phyloP scores from a whole-genome alignment of 2,329 filamentous ascomycete species.

The Fusarium algeriense region DNA sequence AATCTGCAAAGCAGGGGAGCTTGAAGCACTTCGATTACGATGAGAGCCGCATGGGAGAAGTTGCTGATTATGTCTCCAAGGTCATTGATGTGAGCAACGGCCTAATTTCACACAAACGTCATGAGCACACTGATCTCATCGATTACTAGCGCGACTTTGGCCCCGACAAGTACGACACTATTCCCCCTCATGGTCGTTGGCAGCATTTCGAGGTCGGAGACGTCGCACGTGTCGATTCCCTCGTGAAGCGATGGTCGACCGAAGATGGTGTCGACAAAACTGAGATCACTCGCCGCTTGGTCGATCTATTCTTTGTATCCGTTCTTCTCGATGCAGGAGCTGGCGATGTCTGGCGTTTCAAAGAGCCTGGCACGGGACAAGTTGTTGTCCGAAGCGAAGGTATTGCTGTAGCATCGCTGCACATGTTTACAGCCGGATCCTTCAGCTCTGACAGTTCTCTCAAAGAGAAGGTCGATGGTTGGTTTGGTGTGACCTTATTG shows the following conservation, averaged over 20 bases:
- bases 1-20: slow-evolving; percentile 53
- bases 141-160: slow-evolving; percentile 62
- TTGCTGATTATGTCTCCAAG: slow-evolving; percentile 57
- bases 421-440: slow-evolving; percentile 61
- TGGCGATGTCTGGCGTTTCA: slow-evolving; percentile 62
- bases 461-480: slow-evolving; percentile 53
- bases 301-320: slow-evolving; percentile 72
- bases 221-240: slow-evolving; percentile 60
- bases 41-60: slow-evolving; percentile 52
- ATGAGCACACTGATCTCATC: rapidly evolving
- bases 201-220: slow-evolving; percentile 72
- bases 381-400: slow-evolving; percentile 61
- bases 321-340: slow-evolving; percentile 69
- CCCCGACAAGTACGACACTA: slow-evolving; percentile 59
- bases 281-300: slow-evolving; percentile 65
- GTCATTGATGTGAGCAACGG: slow-evolving; percentile 56
- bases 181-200: slow-evolving; percentile 70
- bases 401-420: slow-evolving; percentile 62
- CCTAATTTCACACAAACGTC: rapidly evolving
- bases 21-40: slow-evolving; percentile 59
- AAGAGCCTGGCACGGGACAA: slow-evolving; percentile 53
- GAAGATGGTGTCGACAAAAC: slow-evolving; percentile 51
- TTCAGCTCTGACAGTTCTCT: slow-evolving; percentile 47
- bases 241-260: slow-evolving; percentile 60
- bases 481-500: rapidly evolving